Evolutionary conservation across 2,329 filamentous ascomycete genomes (phyloP).

Genomic region (Clonostachys rhizophaga): DNA sequence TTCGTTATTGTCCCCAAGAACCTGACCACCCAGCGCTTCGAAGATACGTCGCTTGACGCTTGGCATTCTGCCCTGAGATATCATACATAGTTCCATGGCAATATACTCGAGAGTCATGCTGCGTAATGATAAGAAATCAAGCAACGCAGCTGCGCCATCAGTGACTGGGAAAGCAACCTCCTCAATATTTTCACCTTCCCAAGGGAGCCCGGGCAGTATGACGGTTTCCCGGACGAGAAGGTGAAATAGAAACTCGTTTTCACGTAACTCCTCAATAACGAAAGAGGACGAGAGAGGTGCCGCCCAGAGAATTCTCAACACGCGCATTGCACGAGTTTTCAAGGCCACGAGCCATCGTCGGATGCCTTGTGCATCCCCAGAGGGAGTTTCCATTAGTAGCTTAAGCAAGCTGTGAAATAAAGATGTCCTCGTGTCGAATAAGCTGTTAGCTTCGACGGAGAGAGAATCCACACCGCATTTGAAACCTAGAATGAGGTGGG

Average conservation of each 20-base stretch:
- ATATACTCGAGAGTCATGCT: conserved; percentile 80
- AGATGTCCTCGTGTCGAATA: conserved; percentile 68
- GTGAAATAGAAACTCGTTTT: conserved; percentile 74
- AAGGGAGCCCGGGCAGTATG: conserved; percentile 64
- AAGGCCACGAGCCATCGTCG: conserved; percentile 65
- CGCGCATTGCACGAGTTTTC: conserved; percentile 64
- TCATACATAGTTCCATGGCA: conserved; percentile 75
- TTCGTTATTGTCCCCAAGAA: conserved; percentile 62
- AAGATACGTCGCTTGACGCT: conserved; percentile 65
- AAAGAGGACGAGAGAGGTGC: conserved; percentile 73
- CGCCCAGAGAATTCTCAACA: conserved; percentile 78
- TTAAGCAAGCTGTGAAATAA: conserved; percentile 79
- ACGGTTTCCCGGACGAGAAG: conserved; percentile 68
- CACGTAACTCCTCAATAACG: conserved; percentile 74
- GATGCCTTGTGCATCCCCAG: conserved; percentile 56
- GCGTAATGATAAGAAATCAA: conserved; percentile 74
- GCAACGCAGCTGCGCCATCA: conserved; percentile 62
- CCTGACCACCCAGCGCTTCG: conserved; percentile 73
- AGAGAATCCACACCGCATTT: conserved; percentile 68
- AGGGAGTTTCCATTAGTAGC: conserved; percentile 66
- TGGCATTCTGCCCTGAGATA: conserved; percentile 66
- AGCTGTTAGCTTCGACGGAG: conserved; percentile 60
- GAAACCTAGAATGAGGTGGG: conserved; percentile 88
- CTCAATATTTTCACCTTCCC: conserved; percentile 64
- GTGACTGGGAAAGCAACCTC: conserved; percentile 65